Evolutionary conservation across 306 rosid species (phyloP), one percentile per base, ranked within the genome.

Genomic region (Arachis hypogaea): DNA sequence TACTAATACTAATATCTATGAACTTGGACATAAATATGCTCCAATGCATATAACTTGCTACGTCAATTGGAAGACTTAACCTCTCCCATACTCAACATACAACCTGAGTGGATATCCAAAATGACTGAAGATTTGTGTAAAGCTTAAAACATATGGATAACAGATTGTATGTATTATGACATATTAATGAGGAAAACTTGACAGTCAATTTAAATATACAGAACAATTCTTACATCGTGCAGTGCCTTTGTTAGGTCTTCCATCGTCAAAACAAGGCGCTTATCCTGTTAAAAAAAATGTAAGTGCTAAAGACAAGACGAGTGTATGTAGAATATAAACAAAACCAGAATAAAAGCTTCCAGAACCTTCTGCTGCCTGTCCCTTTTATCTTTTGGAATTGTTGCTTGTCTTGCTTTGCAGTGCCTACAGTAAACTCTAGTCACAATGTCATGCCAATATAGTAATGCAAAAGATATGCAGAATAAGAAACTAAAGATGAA

Each of bases 311-410:
- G 42, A 69, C 36, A 76, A 58, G 63, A 14, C 5, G 52, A 56
- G 72, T 14, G 18, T 50, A n/a, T 10, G 28, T 52, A n/a, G 29
- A 52, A 2, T 3, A 8, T 11, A 47, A 60, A 69, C 7, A 54
- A 80, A 62, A 62, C 51, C 46, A 75, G 29, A 40, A 7, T 49
- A 59, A 36, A 69, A 45, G 59, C 28, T 10, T 8, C 54, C 7
- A 70, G 59, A 77, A 94, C 99, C 97, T 94, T 92, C 81, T 86
- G 96, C 83, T 91, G 96, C 81, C 86, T 94, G 80, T 94, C 97
- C 78, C 96, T 86, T 86, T 94, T 91, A 83, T 94, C 98, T 80
- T 89, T 91, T 51, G 92, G 90, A 57, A 94, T 83, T 57, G 96
- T 56, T 11, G 97, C 86, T 71, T 88, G 97, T 54, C 97, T 89